phyloP scores from a whole-genome alignment of 176 grass and related monocot genomes.

The Rhynchospora breviuscula region DNA sequence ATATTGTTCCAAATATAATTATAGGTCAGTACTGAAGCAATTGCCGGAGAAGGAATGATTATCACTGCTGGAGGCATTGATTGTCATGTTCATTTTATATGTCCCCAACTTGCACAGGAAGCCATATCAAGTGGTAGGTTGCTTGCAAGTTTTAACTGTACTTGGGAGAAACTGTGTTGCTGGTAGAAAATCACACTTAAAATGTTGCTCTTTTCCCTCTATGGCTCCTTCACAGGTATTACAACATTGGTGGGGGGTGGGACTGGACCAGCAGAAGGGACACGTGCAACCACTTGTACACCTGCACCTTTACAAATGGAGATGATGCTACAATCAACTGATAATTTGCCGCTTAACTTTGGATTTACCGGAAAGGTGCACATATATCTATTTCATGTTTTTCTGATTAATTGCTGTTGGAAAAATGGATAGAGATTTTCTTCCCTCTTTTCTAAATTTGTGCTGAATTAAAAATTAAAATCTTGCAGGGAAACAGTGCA shows the following conservation, averaged over 20 bases:
- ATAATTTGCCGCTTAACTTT: constrained; percentile 79
- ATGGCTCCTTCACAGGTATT: constrained; percentile 43
- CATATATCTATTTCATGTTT: background rate
- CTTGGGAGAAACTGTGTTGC: background rate
- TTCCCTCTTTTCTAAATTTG: background rate
- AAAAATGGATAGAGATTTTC: background rate
- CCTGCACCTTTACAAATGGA: constrained; percentile 84
- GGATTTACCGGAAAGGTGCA: constrained; percentile 89
- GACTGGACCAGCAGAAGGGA: constrained; percentile 95
- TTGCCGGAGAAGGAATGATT: constrained; percentile 90
- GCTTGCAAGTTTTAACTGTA: constrained; percentile 20
- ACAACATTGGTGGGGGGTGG: constrained; percentile 94
- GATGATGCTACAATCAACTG: constrained; percentile 91
- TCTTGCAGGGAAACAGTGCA: constrained; percentile 73
- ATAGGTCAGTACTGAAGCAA: constrained; percentile 91
- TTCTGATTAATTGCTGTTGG: background rate
- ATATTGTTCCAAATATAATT: constrained; percentile 19
- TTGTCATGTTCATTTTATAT: constrained; percentile 98
- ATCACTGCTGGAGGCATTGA: constrained; percentile 94
- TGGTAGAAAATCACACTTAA: constrained; percentile 5
- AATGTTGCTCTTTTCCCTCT: constrained; percentile 1
- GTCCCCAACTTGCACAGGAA: constrained; percentile 74
- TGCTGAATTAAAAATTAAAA: constrained; percentile 19
- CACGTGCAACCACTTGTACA: constrained; percentile 94
- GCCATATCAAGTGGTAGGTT: constrained; percentile 77